Evolutionary conservation across 2,329 filamentous ascomycete species (phyloP).

Genomic region (Epichloe elymi): DNA sequence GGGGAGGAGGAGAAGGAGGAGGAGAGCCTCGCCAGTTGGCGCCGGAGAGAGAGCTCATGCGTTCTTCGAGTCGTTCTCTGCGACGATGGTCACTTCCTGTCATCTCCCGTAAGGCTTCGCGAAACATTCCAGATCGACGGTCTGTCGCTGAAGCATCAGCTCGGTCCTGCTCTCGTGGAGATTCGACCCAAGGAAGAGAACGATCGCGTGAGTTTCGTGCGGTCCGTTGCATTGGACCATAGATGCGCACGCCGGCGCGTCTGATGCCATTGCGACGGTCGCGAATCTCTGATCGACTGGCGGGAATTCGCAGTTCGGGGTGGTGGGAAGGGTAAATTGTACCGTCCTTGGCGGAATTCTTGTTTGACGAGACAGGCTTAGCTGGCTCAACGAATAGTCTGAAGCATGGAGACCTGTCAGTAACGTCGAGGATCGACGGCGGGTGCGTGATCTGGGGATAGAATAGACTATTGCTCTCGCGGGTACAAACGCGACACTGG

Average conservation of each 20-base stretch:
- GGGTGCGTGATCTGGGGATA: not conserved
- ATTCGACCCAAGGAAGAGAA: slow-evolving; percentile 12
- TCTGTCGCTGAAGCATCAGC: not conserved
- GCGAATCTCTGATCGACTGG: slow-evolving; percentile 18
- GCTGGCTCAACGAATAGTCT: slow-evolving; percentile 35
- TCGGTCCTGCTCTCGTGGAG: slow-evolving; percentile 4
- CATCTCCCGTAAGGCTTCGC: slow-evolving; percentile 9
- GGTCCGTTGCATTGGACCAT: slow-evolving; percentile 15
- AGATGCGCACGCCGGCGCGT: slow-evolving; percentile 16
- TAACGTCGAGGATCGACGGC: not conserved
- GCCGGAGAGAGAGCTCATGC: slow-evolving; percentile 14
- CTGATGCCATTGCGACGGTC: slow-evolving; percentile 15
- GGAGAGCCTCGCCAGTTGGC: slow-evolving; percentile 8
- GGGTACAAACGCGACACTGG: slow-evolving; percentile 6
- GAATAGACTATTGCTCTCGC: not conserved
- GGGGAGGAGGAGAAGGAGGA: not conserved
- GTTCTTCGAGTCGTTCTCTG: slow-evolving; percentile 16
- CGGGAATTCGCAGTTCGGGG: slow-evolving; percentile 27
- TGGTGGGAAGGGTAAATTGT: slow-evolving; percentile 17
- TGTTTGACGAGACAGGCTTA: slow-evolving; percentile 28
- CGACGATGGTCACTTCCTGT: slow-evolving; percentile 12
- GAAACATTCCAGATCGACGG: slow-evolving; percentile 2
- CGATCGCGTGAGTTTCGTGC: slow-evolving; percentile 8
- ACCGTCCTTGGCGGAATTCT: slow-evolving; percentile 18
- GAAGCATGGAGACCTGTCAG: slow-evolving; percentile 9